phyloP scores from a whole-genome alignment of 768 basidiomycete genomes.

The Collybia nuda region DNA sequence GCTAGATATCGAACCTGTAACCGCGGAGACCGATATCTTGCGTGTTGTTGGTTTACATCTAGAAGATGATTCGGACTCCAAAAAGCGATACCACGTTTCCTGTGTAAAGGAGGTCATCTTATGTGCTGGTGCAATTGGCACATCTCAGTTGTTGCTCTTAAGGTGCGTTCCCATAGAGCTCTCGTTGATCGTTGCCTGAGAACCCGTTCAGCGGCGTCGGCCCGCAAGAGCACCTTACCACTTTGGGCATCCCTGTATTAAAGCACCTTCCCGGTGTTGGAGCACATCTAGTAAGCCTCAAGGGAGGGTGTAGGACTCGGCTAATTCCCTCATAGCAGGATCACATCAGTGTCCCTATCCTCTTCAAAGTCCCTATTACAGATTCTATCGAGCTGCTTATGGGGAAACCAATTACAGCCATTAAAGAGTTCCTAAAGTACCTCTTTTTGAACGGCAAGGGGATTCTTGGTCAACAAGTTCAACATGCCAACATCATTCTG shows the following conservation, averaged over 20 bases:
- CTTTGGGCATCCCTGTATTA: conserved; percentile 23
- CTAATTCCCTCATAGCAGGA: conserved; percentile 27
- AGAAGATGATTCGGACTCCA: background rate
- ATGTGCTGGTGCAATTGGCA: conserved; percentile 38
- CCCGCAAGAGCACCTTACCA: conserved; percentile 28
- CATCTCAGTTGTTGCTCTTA: conserved; percentile 38
- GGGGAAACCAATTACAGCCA: conserved; percentile 21
- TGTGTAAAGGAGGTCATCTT: conserved; percentile 22
- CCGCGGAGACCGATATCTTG: background rate
- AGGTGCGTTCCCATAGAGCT: conserved; percentile 14
- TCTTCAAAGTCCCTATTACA: conserved; percentile 27
- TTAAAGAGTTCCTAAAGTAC: conserved; percentile 23
- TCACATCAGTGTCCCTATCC: conserved; percentile 31
- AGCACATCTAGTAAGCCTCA: conserved; percentile 22
- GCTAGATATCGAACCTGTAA: conserved; percentile 6
- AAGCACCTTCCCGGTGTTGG: conserved; percentile 33
- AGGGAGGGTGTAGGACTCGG: background rate
- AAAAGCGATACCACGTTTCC: background rate
- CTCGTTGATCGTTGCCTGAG: background rate
- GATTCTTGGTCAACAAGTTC: conserved; percentile 27
- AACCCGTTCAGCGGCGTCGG: conserved; percentile 37
- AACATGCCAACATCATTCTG: conserved; percentile 27
- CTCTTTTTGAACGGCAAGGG: conserved; percentile 28
- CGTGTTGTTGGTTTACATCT: background rate
- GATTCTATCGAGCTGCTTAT: conserved; percentile 29